Evolutionary conservation across 306 rosid genomes (phyloP).

Genomic region (Fragaria vesca): DNA sequence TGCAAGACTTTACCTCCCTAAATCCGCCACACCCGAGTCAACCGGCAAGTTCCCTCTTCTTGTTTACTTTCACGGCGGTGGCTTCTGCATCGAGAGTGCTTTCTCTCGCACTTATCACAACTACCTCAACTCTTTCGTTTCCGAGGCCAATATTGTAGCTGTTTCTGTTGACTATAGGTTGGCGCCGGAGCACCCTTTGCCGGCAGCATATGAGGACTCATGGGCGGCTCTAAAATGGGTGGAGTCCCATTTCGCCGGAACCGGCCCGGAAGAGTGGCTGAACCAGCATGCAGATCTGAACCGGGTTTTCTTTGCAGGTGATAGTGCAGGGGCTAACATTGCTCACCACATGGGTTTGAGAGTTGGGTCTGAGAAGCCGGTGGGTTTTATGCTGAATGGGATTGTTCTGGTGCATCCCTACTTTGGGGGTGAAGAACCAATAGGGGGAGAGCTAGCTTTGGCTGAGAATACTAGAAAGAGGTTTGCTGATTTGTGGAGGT

Average conservation of each 20-base stretch:
- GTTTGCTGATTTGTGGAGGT: not conserved
- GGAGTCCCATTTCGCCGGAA: conserved; percentile 24
- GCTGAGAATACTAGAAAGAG: not conserved
- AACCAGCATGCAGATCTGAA: conserved; percentile 33
- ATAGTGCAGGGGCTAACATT: conserved; percentile 61
- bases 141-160: conserved; percentile 32
- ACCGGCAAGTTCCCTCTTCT: conserved; percentile 36
- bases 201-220: conserved; percentile 47
- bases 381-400: conserved; percentile 30
- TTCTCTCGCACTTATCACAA: conserved; percentile 39
- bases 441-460: not conserved
- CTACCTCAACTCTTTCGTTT: conserved; percentile 31
- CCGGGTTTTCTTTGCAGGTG: conserved; percentile 45
- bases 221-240: conserved; percentile 53
- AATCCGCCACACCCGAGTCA: not conserved
- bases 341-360: conserved; percentile 46
- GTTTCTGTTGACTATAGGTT: conserved; percentile 50
- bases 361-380: not conserved
- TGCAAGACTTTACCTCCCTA: conserved; percentile 49
- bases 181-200: conserved; percentile 63
- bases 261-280: conserved; percentile 50
- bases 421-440: conserved; percentile 28
- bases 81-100: conserved; percentile 42
- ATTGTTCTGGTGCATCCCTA: conserved; percentile 51
- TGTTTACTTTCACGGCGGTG: conserved; percentile 62